Percentiles rank a stretch among this genome's conserved stretches.
These are phyloP conservation scores for Leptographium lundbergii DNA, from an alignment of 2,329 filamentous ascomycete genomes.

Conservation along the genomic window DNA sequence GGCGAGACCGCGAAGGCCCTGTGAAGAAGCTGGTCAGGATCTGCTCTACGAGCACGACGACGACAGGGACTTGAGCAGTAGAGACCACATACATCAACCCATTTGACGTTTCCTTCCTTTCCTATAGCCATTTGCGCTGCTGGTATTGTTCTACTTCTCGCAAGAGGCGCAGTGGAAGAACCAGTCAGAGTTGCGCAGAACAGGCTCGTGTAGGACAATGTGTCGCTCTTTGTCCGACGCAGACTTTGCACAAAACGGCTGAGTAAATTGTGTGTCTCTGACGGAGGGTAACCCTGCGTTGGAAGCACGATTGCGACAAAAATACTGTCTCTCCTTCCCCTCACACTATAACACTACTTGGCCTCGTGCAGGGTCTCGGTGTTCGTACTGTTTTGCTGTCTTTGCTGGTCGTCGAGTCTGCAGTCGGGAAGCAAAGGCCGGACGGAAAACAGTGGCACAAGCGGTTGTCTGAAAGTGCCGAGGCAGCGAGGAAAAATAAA, in stretches of 20 bases:
- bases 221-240: background rate
- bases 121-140: slow-evolving; percentile 24
- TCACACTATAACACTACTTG: background rate
- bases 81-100: slow-evolving; percentile 41
- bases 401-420: background rate
- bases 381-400: background rate
- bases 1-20: slow-evolving; percentile 44
- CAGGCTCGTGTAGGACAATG: background rate
- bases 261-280: background rate
- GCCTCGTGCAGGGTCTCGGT: background rate
- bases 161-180: background rate
- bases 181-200: background rate
- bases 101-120: slow-evolving; percentile 40
- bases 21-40: slow-evolving; percentile 1
- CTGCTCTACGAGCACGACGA: background rate
- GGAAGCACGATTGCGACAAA: background rate
- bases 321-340: too few species aligned
- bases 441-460: background rate
- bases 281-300: background rate
- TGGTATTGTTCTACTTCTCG: background rate
- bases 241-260: background rate
- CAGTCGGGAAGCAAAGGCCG: background rate
- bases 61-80: background rate
- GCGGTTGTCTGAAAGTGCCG: background rate
- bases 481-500: background rate